These are phyloP conservation scores for Pythium utonaiense DNA, from an alignment of 352 stramenopile genomes.

Conservation along the genomic window DNA sequence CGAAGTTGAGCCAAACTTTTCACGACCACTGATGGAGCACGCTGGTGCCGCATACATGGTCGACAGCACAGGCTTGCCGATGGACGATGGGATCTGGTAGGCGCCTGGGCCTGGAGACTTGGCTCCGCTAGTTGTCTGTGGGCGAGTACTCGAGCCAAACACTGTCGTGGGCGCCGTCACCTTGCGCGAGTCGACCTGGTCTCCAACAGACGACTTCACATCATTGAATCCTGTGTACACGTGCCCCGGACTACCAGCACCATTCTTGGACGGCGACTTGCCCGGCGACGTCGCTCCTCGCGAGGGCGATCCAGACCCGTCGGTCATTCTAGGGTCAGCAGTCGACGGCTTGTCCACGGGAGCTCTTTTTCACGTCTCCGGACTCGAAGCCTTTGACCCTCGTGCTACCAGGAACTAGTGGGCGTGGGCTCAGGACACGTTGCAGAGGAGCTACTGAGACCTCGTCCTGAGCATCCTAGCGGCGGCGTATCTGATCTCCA, in stretches of 20 bases:
- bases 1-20: constrained; percentile 74
- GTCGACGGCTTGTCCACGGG: constrained; percentile 1
- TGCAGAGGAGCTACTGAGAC: neutral
- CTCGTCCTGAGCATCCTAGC: constrained; percentile 9
- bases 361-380: constrained; percentile 13
- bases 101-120: constrained; percentile 62
- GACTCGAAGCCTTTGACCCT: neutral
- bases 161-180: constrained; percentile 54
- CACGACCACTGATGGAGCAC: constrained; percentile 67
- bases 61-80: constrained; percentile 65
- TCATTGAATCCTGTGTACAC: constrained; percentile 47
- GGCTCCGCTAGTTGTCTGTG: constrained; percentile 38
- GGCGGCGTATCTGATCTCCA: neutral
- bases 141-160: constrained; percentile 61
- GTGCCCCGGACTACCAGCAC: constrained; percentile 27
- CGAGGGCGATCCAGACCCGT: constrained; percentile 29
- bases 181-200: constrained; percentile 75
- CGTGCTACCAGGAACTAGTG: neutral
- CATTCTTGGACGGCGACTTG: constrained; percentile 37
- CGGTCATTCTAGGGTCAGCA: constrained; percentile 11
- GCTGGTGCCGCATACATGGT: constrained; percentile 52
- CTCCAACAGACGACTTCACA: constrained; percentile 66
- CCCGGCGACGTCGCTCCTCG: constrained; percentile 28
- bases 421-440: neutral
- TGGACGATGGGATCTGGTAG: constrained; percentile 70